Base-by-base conservation (phyloP, 306 rosid genomes). In the Coriaria nepalensis region DNA sequence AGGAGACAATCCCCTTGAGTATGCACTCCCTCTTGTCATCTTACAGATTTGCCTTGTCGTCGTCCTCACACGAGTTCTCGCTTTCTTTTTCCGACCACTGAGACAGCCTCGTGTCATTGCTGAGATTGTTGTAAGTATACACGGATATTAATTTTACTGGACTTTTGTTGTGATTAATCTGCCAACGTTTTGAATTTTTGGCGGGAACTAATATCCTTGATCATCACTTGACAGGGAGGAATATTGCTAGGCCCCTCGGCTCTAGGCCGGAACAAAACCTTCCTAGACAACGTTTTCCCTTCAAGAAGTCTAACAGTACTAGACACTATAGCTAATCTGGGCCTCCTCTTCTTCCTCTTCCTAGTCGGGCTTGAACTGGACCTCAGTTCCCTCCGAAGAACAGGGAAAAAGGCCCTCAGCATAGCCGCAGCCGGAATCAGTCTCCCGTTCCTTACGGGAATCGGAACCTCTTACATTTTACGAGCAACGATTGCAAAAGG, bases 1-100 rank as follows among this genome's bases (percentile, higher is more conserved):
- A 56, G 93, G 95, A 46, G 92, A 90, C 64, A 37, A 73, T 67
- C 97, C 97, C 62, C 84, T 90, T 43, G 71, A 81, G 50, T 90
- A 40, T 56, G 82, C 95, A 2, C 81, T 90, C 15, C 92, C 97
- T 37, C 72, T 84, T 40, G 66, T 69, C 40, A 77, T 73, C 39
- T 33, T 77, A 59, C 84, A 77, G 59, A 73, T 77, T 49, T 69
- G 77, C 49, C 45, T 77, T 12, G 80, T 77, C 3, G 29, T 77
- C 20, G 52, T 55, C 4, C 51, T 67, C 36, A 73, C 84, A n/a
- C 64, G 84, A 33, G 62, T 45, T 13, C 72, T 77, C 13, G 84
- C 84, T 10, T 60, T 55, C 45, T 63, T 77, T 45, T 13, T 73
- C 44, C 66, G 40, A 65, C 84, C 84, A 0, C 42, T 73, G 8